phyloP scores from a whole-genome alignment of 257 asterid genomes.

The Linderniella brevidens region DNA sequence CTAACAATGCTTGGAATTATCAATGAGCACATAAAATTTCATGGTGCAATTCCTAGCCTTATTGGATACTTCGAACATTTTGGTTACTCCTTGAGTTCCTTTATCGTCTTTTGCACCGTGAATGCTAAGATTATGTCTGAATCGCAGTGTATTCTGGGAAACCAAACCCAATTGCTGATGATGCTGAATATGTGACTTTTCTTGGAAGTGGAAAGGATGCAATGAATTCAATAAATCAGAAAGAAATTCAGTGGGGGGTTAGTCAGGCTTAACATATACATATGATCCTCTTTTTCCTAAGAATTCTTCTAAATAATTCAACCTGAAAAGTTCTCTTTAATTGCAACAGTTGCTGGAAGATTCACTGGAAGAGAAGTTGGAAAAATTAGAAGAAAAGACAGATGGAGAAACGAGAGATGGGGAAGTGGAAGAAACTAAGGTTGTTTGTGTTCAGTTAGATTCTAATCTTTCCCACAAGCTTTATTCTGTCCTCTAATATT shows the following conservation, averaged over 20 bases:
- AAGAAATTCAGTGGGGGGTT: constrained; percentile 97
- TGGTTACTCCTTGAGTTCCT: constrained; percentile 4
- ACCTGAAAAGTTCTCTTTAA: constrained; percentile 13
- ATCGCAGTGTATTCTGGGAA: constrained; percentile 85
- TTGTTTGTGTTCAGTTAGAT: constrained; percentile 2
- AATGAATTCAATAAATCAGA: constrained; percentile 73
- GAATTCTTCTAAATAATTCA: constrained; percentile 6
- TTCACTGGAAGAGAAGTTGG: constrained; percentile 80
- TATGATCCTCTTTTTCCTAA: background rate
- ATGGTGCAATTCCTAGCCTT: constrained; percentile 29
- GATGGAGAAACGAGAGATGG: constrained; percentile 72
- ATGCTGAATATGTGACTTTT: constrained; percentile 69
- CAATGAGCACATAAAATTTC: constrained; percentile 92
- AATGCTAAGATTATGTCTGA: constrained; percentile 10
- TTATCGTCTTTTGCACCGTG: constrained; percentile 1
- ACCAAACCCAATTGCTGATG: constrained; percentile 82
- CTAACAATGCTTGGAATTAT: constrained; percentile 81
- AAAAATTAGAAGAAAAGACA: constrained; percentile 62
- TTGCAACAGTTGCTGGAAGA: constrained; percentile 85
- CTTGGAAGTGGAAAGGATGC: constrained; percentile 74
- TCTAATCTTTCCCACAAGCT: background rate
- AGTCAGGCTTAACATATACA: constrained; percentile 13
- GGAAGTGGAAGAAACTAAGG: constrained; percentile 84
- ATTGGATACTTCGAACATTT: background rate
- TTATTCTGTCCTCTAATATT: too few species aligned